A percentile compares a stretch with the other conserved stretches of the same genome.
Evolutionary conservation across 495 filamentous ascomycete species (phyloP).

Genomic region (Aspergillus homomorphus): DNA sequence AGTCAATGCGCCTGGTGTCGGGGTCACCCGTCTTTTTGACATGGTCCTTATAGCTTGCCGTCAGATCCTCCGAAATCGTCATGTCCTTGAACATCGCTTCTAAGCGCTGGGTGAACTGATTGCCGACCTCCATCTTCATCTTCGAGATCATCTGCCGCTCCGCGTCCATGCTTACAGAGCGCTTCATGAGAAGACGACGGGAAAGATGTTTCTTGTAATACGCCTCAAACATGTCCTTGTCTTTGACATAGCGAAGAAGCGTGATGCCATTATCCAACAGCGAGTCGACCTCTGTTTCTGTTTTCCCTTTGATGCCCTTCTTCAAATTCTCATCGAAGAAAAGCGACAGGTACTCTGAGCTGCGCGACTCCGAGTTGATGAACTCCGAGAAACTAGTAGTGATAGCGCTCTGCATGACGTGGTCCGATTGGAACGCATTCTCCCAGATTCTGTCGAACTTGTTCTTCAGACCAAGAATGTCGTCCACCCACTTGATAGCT

Average conservation of each 20-base stretch:
- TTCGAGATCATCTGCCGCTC: conserved; percentile 94
- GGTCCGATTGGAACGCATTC: conserved; percentile 67
- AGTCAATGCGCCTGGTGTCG: conserved; percentile 67
- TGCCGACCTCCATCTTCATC: conserved; percentile 94
- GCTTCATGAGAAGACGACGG: conserved; percentile 77
- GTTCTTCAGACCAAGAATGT: conserved; percentile 78
- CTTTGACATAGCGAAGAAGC: conserved; percentile 78
- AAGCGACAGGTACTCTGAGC: conserved; percentile 89
- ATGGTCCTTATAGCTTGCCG: conserved; percentile 66
- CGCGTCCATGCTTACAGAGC: conserved; percentile 80
- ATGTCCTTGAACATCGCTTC: conserved; percentile 99
- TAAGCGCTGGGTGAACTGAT: conserved; percentile 86
- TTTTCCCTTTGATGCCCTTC: conserved; percentile 89
- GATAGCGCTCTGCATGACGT: conserved; percentile 73
- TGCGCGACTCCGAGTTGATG: conserved; percentile 79
- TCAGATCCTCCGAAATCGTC: conserved; percentile 83
- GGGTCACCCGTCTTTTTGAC: conserved; percentile 60
- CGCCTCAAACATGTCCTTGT: conserved; percentile 93
- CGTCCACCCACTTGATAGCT: conserved; percentile 94
- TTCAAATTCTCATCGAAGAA: conserved; percentile 98
- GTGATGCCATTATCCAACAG: conserved; percentile 88
- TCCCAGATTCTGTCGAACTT: conserved; percentile 82
- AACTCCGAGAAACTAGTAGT: conserved; percentile 84
- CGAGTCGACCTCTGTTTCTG: conserved; percentile 80
- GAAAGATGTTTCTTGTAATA: conserved; percentile 99